Percentiles rank a stretch among this genome's conserved stretches.
These are phyloP conservation scores for Colletotrichum coccodes DNA, from an alignment of 2,329 filamentous ascomycete species.

Conservation along the genomic window DNA sequence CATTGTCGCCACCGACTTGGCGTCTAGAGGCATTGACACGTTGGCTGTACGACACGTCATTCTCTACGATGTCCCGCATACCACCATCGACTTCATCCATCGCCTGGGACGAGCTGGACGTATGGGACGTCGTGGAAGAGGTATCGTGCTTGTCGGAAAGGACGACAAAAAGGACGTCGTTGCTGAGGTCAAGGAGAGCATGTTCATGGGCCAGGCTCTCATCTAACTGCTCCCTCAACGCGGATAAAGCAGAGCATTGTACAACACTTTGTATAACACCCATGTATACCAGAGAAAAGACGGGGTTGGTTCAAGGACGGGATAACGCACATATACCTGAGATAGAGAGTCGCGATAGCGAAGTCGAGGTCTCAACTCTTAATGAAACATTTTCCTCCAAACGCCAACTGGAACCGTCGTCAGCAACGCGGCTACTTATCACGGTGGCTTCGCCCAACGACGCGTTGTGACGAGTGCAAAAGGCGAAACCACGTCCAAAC, in stretches of 20 bases:
- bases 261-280: slow-evolving; percentile 21
- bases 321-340: slow-evolving; percentile 10
- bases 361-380: neutral
- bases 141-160: slow-evolving; percentile 90
- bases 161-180: slow-evolving; percentile 91
- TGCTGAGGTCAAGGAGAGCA: slow-evolving; percentile 88
- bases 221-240: slow-evolving; percentile 58
- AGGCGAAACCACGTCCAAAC: no score
- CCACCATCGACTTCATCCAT: slow-evolving; percentile 98
- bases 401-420: neutral
- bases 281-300: slow-evolving; percentile 5
- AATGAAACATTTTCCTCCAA: neutral
- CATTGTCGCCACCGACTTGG: slow-evolving; percentile 92
- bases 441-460: no score
- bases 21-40: slow-evolving; percentile 93
- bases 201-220: slow-evolving; percentile 83
- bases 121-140: slow-evolving; percentile 90
- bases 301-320: neutral
- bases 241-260: neutral
- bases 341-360: slow-evolving; percentile 1
- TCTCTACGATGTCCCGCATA: slow-evolving; percentile 97
- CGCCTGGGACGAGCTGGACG: slow-evolving; percentile 90
- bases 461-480: no score
- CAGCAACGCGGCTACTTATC: no score
- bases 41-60: slow-evolving; percentile 91